phyloP scores from a whole-genome alignment of 768 basidiomycete genomes.

The Termitomyces bulborhizus region DNA sequence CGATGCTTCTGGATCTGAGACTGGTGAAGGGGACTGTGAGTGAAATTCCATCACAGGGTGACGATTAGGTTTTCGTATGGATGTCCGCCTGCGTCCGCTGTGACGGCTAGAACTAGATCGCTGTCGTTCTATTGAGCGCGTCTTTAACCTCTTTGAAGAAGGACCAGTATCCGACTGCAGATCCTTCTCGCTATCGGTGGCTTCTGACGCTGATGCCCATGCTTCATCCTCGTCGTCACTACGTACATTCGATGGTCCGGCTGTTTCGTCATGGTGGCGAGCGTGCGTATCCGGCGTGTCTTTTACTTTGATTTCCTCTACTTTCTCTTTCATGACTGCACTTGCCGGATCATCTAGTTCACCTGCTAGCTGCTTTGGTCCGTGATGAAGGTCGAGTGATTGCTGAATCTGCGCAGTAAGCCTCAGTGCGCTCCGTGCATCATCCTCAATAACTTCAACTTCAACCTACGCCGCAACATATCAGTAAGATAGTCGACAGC shows the following conservation, averaged over 20 bases:
- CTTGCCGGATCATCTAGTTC: constrained; percentile 7
- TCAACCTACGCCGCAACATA: constrained; percentile 41
- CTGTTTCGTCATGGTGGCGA: constrained; percentile 9
- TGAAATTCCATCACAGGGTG: constrained; percentile 1
- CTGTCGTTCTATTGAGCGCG: constrained; percentile 5
- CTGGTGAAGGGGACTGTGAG: neutral
- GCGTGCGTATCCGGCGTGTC: constrained; percentile 9
- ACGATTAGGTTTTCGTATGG: constrained; percentile 8
- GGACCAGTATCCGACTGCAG: neutral
- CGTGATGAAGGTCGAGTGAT: constrained; percentile 8
- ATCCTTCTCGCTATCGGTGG: constrained; percentile 17
- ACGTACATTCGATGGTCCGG: constrained; percentile 6
- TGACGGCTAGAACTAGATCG: constrained; percentile 5
- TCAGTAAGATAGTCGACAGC: neutral
- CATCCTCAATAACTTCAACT: constrained; percentile 53
- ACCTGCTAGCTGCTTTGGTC: constrained; percentile 4
- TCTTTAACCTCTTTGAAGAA: constrained; percentile 10
- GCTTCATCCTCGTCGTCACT: constrained; percentile 52
- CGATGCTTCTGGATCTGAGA: neutral
- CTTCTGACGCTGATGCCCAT: constrained; percentile 68
- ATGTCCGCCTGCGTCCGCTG: constrained; percentile 8
- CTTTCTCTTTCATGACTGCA: constrained; percentile 1
- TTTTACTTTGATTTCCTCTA: constrained; percentile 12
- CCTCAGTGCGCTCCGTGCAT: constrained; percentile 10
- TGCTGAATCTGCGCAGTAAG: constrained; percentile 8